Base-by-base conservation (phyloP, 1,284 basidiomycete genomes). In the Puccinia coronata region DNA sequence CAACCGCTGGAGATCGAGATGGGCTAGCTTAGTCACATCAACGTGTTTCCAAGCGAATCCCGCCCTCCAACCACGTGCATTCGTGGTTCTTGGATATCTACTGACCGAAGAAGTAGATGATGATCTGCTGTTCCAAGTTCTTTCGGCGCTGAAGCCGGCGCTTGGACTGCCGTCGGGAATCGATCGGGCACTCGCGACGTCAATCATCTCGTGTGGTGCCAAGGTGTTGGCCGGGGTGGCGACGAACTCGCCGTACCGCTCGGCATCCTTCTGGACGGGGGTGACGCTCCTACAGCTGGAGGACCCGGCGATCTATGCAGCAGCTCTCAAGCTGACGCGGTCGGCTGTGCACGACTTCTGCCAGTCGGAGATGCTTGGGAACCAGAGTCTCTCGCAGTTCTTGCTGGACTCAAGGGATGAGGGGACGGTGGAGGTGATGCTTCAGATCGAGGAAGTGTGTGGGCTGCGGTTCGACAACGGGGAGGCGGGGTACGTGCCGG, bases 41-140 rank as follows among this genome's bases (percentile, higher is more conserved):
- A 94, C 92, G 0, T 94, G 95, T 28, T 97, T 98, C 88, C 95
- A 97, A 86, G 90, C 93, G 81, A 95, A 94, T 18, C 93, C 94
- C 0, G 92, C 93, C 25, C 91, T 96, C 36, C 95, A 97, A 86
- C 92, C 93, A 63, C 91, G 94, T 25, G 93, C 94, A 0, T 96
- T 97, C 86, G 90, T 93, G 41, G 91, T 93, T 1, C 90, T 98
- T 18, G 93, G 94, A 4, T 89, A 91, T 55, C 88, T 98, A 28
- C 91, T 93, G 16, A 90, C 90, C 14, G 89, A 92, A 0, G 92
- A 84, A 34, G 84, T 94, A 65, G 93, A 95, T 82, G 93, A 95
- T 82, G 94, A 95, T 85, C 90, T 94, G 81, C 88, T 95, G 73
- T 95, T 95, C 84, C 94, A 95, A 85, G 93, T 95, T 87, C 89